phyloP scores from a whole-genome alignment of 495 filamentous ascomycete species.

The Parmelia sp. region DNA sequence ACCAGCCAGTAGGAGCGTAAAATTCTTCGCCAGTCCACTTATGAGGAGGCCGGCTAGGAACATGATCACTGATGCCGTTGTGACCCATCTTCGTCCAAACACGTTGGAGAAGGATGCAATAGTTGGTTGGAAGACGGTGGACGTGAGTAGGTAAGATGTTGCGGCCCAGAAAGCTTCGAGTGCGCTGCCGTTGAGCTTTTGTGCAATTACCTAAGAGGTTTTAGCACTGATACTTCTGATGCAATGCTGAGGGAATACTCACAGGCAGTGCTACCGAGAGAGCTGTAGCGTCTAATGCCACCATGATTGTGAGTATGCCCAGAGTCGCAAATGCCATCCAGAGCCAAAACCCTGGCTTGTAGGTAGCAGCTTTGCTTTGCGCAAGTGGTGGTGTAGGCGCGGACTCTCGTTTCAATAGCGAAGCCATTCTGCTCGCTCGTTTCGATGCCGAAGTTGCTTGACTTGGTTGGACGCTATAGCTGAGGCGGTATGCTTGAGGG shows the following conservation, averaged over 20 bases:
- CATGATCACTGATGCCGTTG: constrained; percentile 29
- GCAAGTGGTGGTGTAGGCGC: not conserved
- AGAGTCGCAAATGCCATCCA: constrained; percentile 46
- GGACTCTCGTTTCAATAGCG: not conserved
- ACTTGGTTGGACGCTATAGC: not conserved
- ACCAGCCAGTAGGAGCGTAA: constrained; percentile 57
- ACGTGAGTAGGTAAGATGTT: constrained; percentile 47
- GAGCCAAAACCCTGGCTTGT: constrained; percentile 20
- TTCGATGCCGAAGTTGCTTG: constrained; percentile 1
- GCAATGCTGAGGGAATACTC: constrained; percentile 14
- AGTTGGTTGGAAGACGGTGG: constrained; percentile 48
- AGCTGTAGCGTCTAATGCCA: constrained; percentile 69
- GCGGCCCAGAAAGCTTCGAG: constrained; percentile 56
- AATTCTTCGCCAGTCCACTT: constrained; percentile 42
- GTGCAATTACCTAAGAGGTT: constrained; percentile 32
- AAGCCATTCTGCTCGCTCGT: not conserved
- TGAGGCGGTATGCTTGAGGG: constrained; percentile 15
- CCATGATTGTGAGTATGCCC: constrained; percentile 55
- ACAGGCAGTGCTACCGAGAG: constrained; percentile 67
- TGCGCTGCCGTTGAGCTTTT: constrained; percentile 44
- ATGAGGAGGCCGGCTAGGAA: constrained; percentile 28
- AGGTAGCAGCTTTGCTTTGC: not conserved
- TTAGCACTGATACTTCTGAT: not conserved
- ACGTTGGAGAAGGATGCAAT: constrained; percentile 33
- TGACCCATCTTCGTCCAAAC: constrained; percentile 32